A percentile compares a stretch with the other conserved stretches of the same genome.
Evolutionary conservation across 768 basidiomycete genomes (phyloP).

Genomic region (Boletus edulis): DNA sequence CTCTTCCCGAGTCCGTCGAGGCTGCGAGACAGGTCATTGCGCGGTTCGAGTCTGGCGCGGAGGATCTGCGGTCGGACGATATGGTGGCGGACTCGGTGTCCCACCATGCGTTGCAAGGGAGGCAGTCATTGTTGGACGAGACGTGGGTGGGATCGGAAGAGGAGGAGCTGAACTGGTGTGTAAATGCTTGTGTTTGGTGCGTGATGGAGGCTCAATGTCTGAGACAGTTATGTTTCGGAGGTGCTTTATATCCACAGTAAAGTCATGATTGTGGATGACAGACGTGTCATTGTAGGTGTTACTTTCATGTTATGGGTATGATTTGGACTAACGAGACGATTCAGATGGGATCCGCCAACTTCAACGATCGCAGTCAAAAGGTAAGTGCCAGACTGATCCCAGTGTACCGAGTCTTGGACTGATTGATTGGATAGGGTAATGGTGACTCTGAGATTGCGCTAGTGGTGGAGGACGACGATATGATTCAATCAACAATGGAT

Average conservation of each 20-base stretch:
- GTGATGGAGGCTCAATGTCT: constrained; percentile 1
- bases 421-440: constrained; percentile 57
- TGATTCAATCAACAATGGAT: constrained; percentile 74
- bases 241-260: constrained; percentile 83
- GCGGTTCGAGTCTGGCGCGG: constrained; percentile 69
- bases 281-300: constrained; percentile 74
- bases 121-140: constrained; percentile 66
- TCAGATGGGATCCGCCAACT: constrained; percentile 91
- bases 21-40: constrained; percentile 68
- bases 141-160: constrained; percentile 80
- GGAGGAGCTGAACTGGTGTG: constrained; percentile 79
- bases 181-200: constrained; percentile 25
- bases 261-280: constrained; percentile 94
- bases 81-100: constrained; percentile 72
- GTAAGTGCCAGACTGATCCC: constrained; percentile 27
- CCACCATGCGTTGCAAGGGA: constrained; percentile 74
- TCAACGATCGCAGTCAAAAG: constrained; percentile 86
- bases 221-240: constrained; percentile 73
- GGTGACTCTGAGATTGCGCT: constrained; percentile 95
- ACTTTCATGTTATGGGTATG: neutral
- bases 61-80: constrained; percentile 52
- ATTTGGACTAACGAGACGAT: constrained; percentile 1
- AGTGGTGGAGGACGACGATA: constrained; percentile 85
- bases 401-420: constrained; percentile 1
- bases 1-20: constrained; percentile 62